Evolutionary conservation across 2,329 filamentous ascomycete genomes (phyloP).

Genomic region (Davidsoniella virescens): DNA sequence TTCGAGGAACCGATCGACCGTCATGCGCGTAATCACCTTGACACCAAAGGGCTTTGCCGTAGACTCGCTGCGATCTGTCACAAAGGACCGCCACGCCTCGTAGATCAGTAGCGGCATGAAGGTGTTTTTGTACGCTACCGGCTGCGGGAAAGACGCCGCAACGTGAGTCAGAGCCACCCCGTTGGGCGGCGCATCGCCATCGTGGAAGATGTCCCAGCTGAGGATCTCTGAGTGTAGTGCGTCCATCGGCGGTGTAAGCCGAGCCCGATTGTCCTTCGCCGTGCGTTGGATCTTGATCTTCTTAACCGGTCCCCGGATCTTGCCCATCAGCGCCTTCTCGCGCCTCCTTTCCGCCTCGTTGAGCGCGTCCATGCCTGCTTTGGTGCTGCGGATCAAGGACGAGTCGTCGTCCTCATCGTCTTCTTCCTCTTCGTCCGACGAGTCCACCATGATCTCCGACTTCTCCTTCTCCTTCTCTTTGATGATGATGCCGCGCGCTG

Average conservation of each 20-base stretch:
- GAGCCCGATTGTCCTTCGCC: slow-evolving; percentile 83
- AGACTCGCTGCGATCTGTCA: slow-evolving; percentile 76
- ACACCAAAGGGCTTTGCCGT: slow-evolving; percentile 69
- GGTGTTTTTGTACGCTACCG: slow-evolving; percentile 66
- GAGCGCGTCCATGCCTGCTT: slow-evolving; percentile 31
- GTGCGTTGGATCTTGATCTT: slow-evolving; percentile 69
- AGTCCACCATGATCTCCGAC: slow-evolving; percentile 73
- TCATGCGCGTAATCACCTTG: slow-evolving; percentile 73
- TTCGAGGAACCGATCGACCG: slow-evolving; percentile 84
- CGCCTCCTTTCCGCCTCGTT: slow-evolving; percentile 31
- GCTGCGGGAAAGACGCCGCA: slow-evolving; percentile 59
- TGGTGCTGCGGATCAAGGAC: slow-evolving; percentile 31
- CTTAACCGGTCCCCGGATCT: slow-evolving; percentile 58
- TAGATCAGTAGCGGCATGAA: slow-evolving; percentile 83
- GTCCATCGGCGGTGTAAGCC: slow-evolving; percentile 77
- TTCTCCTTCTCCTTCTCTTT: slow-evolving; percentile 15
- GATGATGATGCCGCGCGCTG: slow-evolving; percentile 22
- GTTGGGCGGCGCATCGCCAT: slow-evolving; percentile 70
- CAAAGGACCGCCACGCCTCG: slow-evolving; percentile 90
- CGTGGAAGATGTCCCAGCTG: slow-evolving; percentile 87
- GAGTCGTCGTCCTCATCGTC: slow-evolving; percentile 36
- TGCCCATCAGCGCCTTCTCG: slow-evolving; percentile 33
- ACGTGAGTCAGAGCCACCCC: slow-evolving; percentile 60
- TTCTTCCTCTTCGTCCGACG: slow-evolving; percentile 44
- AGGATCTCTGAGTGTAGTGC: slow-evolving; percentile 72